A percentile compares a stretch with the other conserved stretches of the same genome.
phyloP scores from a whole-genome alignment of 306 rosid species.

The Malus domestica region DNA sequence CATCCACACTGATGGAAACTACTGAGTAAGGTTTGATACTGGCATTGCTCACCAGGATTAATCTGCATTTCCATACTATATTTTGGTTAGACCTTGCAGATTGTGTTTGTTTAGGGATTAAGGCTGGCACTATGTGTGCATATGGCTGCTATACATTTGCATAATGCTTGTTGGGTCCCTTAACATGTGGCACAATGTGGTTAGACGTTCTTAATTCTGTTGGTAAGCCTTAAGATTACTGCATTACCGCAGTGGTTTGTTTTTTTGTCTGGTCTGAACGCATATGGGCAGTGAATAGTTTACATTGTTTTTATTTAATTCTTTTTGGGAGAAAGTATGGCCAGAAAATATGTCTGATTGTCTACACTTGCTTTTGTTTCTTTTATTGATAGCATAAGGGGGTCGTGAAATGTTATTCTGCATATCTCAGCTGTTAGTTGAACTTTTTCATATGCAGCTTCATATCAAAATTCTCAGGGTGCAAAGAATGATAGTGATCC shows the following conservation, averaged over 20 bases:
- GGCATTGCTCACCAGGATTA: neutral
- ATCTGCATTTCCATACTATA: neutral
- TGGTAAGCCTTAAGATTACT: neutral
- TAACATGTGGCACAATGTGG: neutral
- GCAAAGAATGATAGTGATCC: constrained; percentile 84
- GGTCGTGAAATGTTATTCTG: neutral
- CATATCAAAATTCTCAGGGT: constrained; percentile 77
- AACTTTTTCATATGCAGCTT: constrained; percentile 54
- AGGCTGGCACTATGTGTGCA: neutral
- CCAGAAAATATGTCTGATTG: neutral
- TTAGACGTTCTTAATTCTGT: neutral
- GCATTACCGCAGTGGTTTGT: neutral
- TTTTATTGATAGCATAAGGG: neutral
- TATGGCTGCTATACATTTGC: neutral
- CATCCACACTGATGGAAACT: neutral
- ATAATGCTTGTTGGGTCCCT: neutral
- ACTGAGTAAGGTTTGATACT: neutral
- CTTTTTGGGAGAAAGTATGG: neutral
- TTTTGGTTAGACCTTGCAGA: neutral
- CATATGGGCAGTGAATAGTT: neutral
- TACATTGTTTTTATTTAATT: neutral
- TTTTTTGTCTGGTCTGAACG: neutral
- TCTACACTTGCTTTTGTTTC: neutral
- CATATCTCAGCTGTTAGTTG: constrained; percentile 10
- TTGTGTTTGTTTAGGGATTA: neutral